Base-by-base conservation (phyloP, 169 alveolate species). In the Cryptosporidium viatorum region DNA sequence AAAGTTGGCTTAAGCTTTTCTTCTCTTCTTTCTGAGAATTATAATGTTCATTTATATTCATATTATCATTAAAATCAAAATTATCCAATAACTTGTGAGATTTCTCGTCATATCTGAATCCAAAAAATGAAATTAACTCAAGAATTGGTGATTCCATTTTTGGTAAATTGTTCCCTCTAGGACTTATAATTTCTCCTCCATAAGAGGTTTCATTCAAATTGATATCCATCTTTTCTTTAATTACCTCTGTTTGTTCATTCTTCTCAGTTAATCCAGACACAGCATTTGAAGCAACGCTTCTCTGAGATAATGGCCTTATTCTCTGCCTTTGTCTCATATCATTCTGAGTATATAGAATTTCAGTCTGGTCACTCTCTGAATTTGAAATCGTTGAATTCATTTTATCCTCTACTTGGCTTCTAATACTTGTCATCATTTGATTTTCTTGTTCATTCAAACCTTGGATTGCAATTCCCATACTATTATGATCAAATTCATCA, bases 321-420 rank as follows among this genome's bases (percentile, higher is more conserved):
- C 89, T 80, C 41, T 80, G 89, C 26, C 89, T 58, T 65, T 80
- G 89, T 21, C 89, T 59, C 75, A 80, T 59, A 45, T 62, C 89
- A 45, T 45, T 59, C 33, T 59, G 80, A 59, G 80, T 62, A 26
- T 59, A 80, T 12, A 8, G 4, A 21, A 80, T 5, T 21, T 80
- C 89, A 31, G 62, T 23, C 14, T 73, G 45, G 71, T 80, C 89
- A 23, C 89, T 80, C 75, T 80, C 89, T 10, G 89, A 80, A 48
- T 70, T 70, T 21, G 68, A 43, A 23, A 70, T 68, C 1, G 74
- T 68, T 68, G 74, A 68, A 37, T 73, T 59, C 39, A 73, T 21
- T 29, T 73, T 52, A 21, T 58, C 86, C n/a, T 41, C 65, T 41
- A 35, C 33, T 21, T 45, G 26, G n/a, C 12, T 48, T 48, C 55